Percentiles rank a stretch among this genome's conserved stretches.
Evolutionary conservation across 139 green algal species (phyloP).

Genomic region (Haematococcus lacustris): DNA sequence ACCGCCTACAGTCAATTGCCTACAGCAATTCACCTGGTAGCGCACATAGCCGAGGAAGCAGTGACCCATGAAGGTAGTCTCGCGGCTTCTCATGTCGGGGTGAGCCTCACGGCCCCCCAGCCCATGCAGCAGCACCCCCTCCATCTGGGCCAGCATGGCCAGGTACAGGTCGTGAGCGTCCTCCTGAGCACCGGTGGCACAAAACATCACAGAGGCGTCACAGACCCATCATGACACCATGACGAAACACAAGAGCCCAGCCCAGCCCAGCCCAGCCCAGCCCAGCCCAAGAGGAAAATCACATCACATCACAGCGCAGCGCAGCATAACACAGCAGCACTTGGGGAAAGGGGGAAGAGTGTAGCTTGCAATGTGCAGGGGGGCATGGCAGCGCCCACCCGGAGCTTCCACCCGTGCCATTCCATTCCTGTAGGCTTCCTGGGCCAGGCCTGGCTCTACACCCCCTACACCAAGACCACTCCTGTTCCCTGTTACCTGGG

Average conservation of each 20-base stretch:
- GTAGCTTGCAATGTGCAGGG: too few species aligned
- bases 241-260: background rate
- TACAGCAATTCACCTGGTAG: slow-evolving; percentile 34
- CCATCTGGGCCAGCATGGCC: slow-evolving; percentile 32
- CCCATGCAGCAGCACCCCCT: slow-evolving; percentile 43
- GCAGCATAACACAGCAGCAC: background rate
- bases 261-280: background rate
- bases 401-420: too few species aligned
- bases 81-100: slow-evolving; percentile 30
- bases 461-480: too few species aligned
- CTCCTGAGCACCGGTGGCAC: too few species aligned
- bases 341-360: background rate
- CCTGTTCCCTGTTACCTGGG: too few species aligned
- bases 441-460: too few species aligned
- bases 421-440: too few species aligned
- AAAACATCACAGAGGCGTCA: too few species aligned
- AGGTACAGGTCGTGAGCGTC: slow-evolving; percentile 18
- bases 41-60: slow-evolving; percentile 56
- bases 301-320: background rate
- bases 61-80: slow-evolving; percentile 62
- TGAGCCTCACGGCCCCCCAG: slow-evolving; percentile 20
- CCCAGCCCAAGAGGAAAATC: background rate
- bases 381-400: too few species aligned
- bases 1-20: too few species aligned
- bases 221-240: background rate